Conservation (phyloP, 768 basidiomycete genomes). For the Plicaturopsis crispa region DNA sequence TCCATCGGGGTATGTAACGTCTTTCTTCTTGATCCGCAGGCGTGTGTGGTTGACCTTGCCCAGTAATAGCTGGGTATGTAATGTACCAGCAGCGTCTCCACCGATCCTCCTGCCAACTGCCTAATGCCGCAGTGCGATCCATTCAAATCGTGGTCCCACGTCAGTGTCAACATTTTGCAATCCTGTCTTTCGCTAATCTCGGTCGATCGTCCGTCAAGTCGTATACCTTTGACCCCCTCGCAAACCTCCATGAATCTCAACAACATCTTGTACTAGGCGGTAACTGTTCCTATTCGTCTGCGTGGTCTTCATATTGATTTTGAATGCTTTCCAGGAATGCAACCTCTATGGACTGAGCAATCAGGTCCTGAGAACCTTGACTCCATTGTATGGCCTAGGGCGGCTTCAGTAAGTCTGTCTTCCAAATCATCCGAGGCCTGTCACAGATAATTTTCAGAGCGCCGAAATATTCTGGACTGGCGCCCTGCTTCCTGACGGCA, state of each 20-base stretch:
- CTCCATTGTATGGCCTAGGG: constrained; percentile 38
- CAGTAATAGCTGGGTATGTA: no score
- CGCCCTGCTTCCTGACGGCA: no score
- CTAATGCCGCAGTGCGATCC: constrained; percentile 48
- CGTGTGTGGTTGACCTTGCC: no score
- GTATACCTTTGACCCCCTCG: constrained; percentile 44
- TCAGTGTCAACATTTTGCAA: constrained; percentile 16
- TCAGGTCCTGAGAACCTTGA: constrained; percentile 40
- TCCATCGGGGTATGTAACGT: constrained; percentile 27
- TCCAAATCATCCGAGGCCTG: no score
- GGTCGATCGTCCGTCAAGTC: no score
- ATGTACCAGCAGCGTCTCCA: no score
- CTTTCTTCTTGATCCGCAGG: no score
- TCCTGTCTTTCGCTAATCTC: no score
- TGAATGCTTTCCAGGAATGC: constrained; percentile 19
- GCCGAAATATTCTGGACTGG: constrained; percentile 53
- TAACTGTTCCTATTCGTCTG: constrained; percentile 5
- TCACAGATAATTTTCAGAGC: no score
- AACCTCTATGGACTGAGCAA: constrained; percentile 50
- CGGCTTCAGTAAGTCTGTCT: no score
- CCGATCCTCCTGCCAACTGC: no score
- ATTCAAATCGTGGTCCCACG: constrained; percentile 44
- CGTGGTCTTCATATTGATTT: not conserved
- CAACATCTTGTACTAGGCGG: constrained; percentile 33
- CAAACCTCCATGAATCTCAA: constrained; percentile 28